Evolutionary conservation across 192 early-diverging fungal genomes (phyloP), one percentile per base, ranked within the genome.

Genomic region (Dissophora ornata): DNA sequence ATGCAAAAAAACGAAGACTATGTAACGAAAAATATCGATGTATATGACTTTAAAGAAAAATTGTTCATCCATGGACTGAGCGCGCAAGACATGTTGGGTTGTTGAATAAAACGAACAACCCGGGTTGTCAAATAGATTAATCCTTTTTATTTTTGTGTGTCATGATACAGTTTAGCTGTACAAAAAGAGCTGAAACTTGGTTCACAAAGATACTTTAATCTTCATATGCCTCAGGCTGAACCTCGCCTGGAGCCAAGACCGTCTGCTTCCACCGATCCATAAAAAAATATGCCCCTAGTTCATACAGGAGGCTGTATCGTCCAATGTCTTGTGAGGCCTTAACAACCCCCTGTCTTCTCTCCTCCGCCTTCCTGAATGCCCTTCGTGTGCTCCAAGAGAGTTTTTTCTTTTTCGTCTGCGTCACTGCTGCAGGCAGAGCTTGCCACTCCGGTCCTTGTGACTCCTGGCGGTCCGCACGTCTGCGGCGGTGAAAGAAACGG

Each of bases 301-400:
- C 50, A 29, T 61, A 75, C 24, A 75, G 26, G 9, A 75, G 42
- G 13, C 62, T 60, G 51, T 55, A 75, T n/a, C 71, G 63, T 8
- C 71, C 71, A 56, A 75, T 75, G 42, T 67, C 71, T 28, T 75
- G 71, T 12, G 71, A 67, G 0, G 62, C 49, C 42, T 50, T 60
- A 41, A 75, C 52, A 16, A 75, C 33, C 42, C 26, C 21, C 40
- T 47, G 21, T 24, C 71, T 62, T 19, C 57, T 25, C 57, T 50
- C 62, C 50, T 75, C 29, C 0, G 57, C 64, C 41, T 67, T 60
- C 25, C 22, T 51, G 28, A 75, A 5, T 13, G 41, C 41, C 10
- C 63, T 49, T 15, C 45, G 21, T 33, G 42, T 45, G 11, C 51
- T 29, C 63, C 57, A 66, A 0, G 55, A 47, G n/a, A 75, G 22